phyloP scores from a whole-genome alignment of 208 protist genomes.

The Acanthamoeba divionensis region DNA sequence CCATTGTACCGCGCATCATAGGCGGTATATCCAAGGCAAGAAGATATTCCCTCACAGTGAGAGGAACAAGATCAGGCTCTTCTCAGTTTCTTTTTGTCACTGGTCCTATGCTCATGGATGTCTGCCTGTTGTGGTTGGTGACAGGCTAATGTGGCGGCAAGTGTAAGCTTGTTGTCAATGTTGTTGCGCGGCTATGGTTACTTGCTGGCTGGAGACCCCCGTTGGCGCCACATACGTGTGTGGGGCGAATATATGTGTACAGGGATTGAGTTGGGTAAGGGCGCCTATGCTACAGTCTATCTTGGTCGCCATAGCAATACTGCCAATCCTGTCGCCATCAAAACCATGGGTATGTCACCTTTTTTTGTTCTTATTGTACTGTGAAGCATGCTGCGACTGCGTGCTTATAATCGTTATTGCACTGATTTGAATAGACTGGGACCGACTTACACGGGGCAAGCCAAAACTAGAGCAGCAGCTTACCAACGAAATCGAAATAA shows the following conservation, averaged over 20 bases:
- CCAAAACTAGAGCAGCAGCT: not conserved
- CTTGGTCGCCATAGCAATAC: slow-evolving; percentile 1
- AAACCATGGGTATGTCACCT: no score
- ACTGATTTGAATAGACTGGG: no score
- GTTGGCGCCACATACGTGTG: not conserved
- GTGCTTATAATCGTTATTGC: no score
- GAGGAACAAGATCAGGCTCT: no score
- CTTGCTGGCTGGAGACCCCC: not conserved
- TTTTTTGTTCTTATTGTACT: no score
- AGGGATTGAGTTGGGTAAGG: not conserved
- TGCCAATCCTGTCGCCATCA: no score
- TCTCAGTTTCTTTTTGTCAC: not conserved
- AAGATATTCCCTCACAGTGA: no score
- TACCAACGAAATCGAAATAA: slow-evolving; percentile 34
- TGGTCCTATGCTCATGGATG: not conserved
- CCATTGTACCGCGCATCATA: not conserved
- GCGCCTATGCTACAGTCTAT: slow-evolving; percentile 18
- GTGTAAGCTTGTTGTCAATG: not conserved
- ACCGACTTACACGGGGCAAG: not conserved
- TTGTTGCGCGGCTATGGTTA: not conserved
- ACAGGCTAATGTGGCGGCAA: not conserved
- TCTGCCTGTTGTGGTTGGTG: not conserved
- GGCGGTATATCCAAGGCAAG: slow-evolving; percentile 2
- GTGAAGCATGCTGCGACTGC: no score
- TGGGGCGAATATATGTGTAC: slow-evolving; percentile 30